Percentiles rank a stretch among this genome's conserved stretches.
phyloP scores from a whole-genome alignment of 345 rosid genomes.

The Hypericum perforatum region DNA sequence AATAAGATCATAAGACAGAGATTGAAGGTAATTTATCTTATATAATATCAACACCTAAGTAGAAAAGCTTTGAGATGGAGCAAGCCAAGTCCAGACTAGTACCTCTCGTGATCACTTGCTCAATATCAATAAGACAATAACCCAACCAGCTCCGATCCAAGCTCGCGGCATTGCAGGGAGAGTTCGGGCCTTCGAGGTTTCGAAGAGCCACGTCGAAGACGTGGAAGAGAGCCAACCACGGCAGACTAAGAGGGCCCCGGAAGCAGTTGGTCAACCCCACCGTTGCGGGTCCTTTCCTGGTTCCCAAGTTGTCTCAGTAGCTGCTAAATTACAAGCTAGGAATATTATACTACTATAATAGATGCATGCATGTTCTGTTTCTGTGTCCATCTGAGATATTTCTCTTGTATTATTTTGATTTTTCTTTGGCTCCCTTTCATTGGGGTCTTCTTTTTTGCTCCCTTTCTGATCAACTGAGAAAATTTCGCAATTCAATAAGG shows the following conservation, averaged over 20 bases:
- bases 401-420: too few species aligned
- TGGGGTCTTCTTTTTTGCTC: too few species aligned
- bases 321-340: neutral
- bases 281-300: constrained; percentile 15
- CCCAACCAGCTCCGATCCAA: neutral
- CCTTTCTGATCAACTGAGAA: too few species aligned
- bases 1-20: too few species aligned
- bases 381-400: neutral
- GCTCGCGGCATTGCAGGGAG: neutral
- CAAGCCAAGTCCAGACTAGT: constrained; percentile 11
- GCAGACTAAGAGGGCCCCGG: constrained; percentile 31
- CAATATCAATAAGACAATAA: neutral
- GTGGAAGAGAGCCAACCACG: constrained; percentile 28
- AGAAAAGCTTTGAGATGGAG: constrained; percentile 4
- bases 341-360: neutral
- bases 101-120: constrained; percentile 17
- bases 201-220: neutral
- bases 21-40: too few species aligned
- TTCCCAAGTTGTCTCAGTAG: constrained; percentile 29
- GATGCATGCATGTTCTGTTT: neutral
- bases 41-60: too few species aligned
- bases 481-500: too few species aligned
- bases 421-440: too few species aligned
- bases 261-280: constrained; percentile 31
- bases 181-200: neutral